phyloP scores from a whole-genome alignment of 1,284 basidiomycete species.

The Cryptococcus wingfieldii region DNA sequence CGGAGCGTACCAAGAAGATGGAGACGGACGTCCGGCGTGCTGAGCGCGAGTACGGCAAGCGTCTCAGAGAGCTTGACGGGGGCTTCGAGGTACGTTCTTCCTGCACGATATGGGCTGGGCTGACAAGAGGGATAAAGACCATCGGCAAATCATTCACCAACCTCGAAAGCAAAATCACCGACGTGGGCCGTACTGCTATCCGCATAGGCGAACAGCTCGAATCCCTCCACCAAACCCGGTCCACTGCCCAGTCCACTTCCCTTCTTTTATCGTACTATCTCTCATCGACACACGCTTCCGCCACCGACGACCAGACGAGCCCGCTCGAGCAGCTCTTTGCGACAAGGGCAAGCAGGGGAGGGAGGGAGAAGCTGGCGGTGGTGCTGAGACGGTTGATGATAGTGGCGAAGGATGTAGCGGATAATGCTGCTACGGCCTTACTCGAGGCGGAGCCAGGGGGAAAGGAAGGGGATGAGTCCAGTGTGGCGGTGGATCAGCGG shows the following conservation, averaged over 20 bases:
- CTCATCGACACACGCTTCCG: conserved; percentile 80
- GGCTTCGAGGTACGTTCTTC: conserved; percentile 69
- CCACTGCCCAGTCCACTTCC: conserved; percentile 88
- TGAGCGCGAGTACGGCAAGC: conserved; percentile 89
- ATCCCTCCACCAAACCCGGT: conserved; percentile 84
- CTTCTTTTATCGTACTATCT: conserved; percentile 95
- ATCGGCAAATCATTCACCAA: conserved; percentile 76
- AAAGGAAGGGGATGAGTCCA: conserved; percentile 15
- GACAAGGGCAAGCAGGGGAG: conserved; percentile 66
- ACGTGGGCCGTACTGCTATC: conserved; percentile 90
- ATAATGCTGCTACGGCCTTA: conserved; percentile 37
- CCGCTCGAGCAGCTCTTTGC: conserved; percentile 45
- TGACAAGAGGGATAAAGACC: conserved; percentile 53
- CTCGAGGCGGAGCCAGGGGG: conserved; percentile 60
- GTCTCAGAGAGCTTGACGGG: conserved; percentile 83
- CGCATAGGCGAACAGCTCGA: conserved; percentile 97
- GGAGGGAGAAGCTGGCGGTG: conserved; percentile 81
- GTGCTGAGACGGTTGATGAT: conserved; percentile 81
- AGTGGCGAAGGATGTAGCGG: conserved; percentile 71
- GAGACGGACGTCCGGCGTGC: conserved; percentile 86
- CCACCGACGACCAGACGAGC: conserved; percentile 36
- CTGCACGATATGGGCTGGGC: neutral
- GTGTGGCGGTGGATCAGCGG: conserved; percentile 10
- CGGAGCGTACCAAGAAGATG: conserved; percentile 80
- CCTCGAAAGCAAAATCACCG: conserved; percentile 82